These are phyloP conservation scores for Annulohypoxylon maeteangense DNA, from an alignment of 495 filamentous ascomycete species.

Conservation along the genomic window DNA sequence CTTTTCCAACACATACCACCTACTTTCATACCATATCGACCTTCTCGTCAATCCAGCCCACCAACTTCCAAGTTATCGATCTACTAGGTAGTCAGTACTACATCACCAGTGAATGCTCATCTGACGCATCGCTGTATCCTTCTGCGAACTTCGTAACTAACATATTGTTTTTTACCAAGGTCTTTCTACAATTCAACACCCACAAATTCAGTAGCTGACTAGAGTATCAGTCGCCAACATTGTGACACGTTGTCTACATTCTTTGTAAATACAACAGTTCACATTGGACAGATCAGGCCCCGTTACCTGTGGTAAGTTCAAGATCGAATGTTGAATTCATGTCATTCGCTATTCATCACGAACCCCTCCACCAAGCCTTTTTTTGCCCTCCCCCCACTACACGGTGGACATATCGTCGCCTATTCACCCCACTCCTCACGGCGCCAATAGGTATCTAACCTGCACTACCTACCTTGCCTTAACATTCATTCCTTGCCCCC, in stretches of 20 bases:
- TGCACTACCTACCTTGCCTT: conserved; percentile 5
- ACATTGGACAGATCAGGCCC: background rate
- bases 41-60: background rate
- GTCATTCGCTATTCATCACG: background rate
- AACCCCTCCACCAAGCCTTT: conserved; percentile 13
- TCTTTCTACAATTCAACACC: background rate
- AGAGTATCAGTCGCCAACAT: background rate
- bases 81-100: background rate
- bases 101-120: background rate
- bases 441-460: conserved; percentile 12
- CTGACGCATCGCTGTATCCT: background rate
- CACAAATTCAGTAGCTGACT: background rate
- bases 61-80: background rate
- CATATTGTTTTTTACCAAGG: background rate
- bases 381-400: conserved; percentile 5
- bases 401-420: background rate
- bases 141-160: background rate
- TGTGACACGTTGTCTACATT: background rate
- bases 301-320: conserved; percentile 11
- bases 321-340: background rate
- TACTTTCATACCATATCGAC: conserved; percentile 1
- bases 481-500: conserved; percentile 3
- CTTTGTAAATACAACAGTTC: background rate
- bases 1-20: conserved; percentile 2
- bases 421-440: conserved; percentile 17